phyloP scores from a whole-genome alignment of 2,329 filamentous ascomycete genomes.

The Xylariaceae sp. region DNA sequence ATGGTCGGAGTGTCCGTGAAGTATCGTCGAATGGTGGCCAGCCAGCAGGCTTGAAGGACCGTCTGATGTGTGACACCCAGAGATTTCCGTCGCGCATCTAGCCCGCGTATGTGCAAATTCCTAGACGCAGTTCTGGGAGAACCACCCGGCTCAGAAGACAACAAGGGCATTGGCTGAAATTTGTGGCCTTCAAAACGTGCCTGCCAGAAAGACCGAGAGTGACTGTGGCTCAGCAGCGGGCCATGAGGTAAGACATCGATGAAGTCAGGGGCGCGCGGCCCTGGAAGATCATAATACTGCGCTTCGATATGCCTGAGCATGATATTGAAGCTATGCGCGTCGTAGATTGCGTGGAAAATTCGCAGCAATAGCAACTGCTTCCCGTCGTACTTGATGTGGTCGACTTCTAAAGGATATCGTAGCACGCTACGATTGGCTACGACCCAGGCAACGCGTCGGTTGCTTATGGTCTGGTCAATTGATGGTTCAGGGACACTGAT shows the following conservation, averaged over 20 bases:
- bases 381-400: conserved; percentile 30
- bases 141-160: conserved; percentile 1
- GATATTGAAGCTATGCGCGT: conserved; percentile 71
- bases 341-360: conserved; percentile 84
- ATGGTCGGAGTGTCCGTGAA: conserved; percentile 48
- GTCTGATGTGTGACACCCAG: conserved; percentile 76
- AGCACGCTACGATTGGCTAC: conserved; percentile 45
- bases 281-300: conserved; percentile 39
- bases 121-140: conserved; percentile 20
- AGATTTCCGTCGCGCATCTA: conserved; percentile 51
- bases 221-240: conserved; percentile 49
- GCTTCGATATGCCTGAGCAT: conserved; percentile 57
- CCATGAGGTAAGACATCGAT: conserved; percentile 65
- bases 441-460: conserved; percentile 48
- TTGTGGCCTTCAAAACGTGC: conserved; percentile 41
- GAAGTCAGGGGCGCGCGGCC: conserved; percentile 49
- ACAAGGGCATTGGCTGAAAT: conserved; percentile 17
- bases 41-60: conserved; percentile 72
- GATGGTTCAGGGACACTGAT: conserved; percentile 23
- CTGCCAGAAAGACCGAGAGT: conserved; percentile 61
- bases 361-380: conserved; percentile 51
- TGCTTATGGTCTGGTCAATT: conserved; percentile 29
- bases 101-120: conserved; percentile 31
- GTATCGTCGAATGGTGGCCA: conserved; percentile 53
- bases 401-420: conserved; percentile 47